Conservation (phyloP, 495 filamentous ascomycete species). For the Apodospora peruviana region DNA sequence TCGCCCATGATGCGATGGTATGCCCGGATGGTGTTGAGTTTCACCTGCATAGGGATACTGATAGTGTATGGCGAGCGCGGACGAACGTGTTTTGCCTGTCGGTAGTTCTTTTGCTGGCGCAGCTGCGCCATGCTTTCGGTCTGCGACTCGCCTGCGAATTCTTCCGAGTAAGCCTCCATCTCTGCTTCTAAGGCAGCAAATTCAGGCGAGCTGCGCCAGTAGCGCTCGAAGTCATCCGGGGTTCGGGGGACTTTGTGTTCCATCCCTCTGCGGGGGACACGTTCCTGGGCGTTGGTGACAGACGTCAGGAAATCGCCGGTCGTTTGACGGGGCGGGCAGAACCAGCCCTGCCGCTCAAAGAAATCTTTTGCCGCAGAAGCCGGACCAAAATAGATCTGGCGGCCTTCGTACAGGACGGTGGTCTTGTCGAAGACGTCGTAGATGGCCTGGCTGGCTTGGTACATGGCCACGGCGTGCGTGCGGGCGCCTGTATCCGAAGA, state of each 20-base stretch:
- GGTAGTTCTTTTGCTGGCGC: constrained; percentile 21
- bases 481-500: constrained; percentile 47
- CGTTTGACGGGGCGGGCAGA: constrained; percentile 61
- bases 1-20: constrained; percentile 42
- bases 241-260: constrained; percentile 58
- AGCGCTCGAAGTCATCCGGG: constrained; percentile 56
- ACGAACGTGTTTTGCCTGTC: constrained; percentile 34
- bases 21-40: constrained; percentile 44
- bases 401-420: constrained; percentile 56
- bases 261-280: constrained; percentile 57
- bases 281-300: constrained; percentile 66
- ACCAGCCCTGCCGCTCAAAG: constrained; percentile 56
- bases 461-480: constrained; percentile 60
- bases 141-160: constrained; percentile 45
- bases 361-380: constrained; percentile 49
- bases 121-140: constrained; percentile 9
- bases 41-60: constrained; percentile 52
- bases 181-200: constrained; percentile 52
- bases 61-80: constrained; percentile 52
- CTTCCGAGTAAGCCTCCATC: constrained; percentile 53
- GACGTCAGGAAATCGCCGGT: constrained; percentile 75
- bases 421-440: constrained; percentile 63
- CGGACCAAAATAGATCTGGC: constrained; percentile 61
- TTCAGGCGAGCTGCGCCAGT: constrained; percentile 37
- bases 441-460: constrained; percentile 66